Evolutionary conservation across 1,139 yeast genomes (phyloP).

Genomic region (Schwanniomyces etchellsii): DNA sequence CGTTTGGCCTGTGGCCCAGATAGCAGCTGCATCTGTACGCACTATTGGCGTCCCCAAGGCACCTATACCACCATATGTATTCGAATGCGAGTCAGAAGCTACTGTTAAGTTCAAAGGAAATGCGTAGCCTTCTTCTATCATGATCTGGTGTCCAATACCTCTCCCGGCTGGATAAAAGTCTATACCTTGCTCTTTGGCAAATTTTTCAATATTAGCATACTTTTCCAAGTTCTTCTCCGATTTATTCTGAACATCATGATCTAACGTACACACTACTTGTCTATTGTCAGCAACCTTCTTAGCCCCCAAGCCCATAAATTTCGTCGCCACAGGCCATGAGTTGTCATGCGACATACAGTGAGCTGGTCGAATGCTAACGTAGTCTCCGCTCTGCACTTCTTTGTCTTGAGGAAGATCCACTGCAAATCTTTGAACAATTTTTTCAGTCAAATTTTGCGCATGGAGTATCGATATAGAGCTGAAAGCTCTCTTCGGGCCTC

Average conservation of each 20-base stretch:
- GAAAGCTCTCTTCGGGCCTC: background rate
- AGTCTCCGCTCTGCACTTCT: conserved; percentile 81
- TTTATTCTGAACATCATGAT: conserved; percentile 96
- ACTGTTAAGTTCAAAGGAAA: conserved; percentile 91
- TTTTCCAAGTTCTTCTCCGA: conserved; percentile 81
- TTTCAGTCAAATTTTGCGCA: conserved; percentile 87
- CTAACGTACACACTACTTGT: conserved; percentile 93
- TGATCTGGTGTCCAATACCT: conserved; percentile 98
- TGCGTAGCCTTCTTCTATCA: conserved; percentile 98
- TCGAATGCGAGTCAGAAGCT: conserved; percentile 96
- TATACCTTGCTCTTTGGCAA: conserved; percentile 87
- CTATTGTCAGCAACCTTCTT: conserved; percentile 71
- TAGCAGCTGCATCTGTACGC: conserved; percentile 97
- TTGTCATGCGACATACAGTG: conserved; percentile 99
- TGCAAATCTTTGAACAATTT: conserved; percentile 89
- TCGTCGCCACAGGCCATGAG: conserved; percentile 98
- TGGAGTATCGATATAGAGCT: conserved; percentile 12
- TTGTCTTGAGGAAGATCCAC: conserved; percentile 73
- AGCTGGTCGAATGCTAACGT: conserved; percentile 90
- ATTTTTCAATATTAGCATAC: conserved; percentile 80
- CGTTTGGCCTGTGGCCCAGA: conserved; percentile 99
- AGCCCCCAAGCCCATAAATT: conserved; percentile 94
- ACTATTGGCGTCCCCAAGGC: conserved; percentile 96
- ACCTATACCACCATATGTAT: conserved; percentile 97
- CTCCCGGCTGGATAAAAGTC: conserved; percentile 98